Evolutionary conservation across 1,284 basidiomycete species (phyloP).

Genomic region (Heterobasidion parviporum): DNA sequence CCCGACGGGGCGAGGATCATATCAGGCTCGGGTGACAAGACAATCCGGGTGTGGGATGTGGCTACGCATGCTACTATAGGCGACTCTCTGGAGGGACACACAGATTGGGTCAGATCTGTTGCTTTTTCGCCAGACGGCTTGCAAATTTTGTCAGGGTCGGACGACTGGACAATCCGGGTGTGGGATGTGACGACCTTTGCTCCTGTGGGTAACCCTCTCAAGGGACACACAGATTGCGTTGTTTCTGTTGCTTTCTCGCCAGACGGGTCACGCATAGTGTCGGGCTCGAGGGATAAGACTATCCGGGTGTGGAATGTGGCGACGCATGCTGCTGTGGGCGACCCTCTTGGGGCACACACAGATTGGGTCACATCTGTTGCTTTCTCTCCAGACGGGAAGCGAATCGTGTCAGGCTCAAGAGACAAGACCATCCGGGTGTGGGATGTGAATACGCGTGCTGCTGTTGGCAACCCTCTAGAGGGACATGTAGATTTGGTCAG

Average conservation of each 20-base stretch:
- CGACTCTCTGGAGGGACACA: constrained; percentile 1
- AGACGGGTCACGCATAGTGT: background rate
- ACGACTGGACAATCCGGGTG: too few relatives aligned
- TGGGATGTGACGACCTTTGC: too few relatives aligned
- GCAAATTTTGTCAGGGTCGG: too few relatives aligned
- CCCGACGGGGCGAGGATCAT: too few relatives aligned
- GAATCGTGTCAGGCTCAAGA: background rate
- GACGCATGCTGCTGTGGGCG: background rate
- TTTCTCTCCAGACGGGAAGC: background rate
- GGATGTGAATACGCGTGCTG: background rate
- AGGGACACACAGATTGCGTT: too few relatives aligned
- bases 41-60: background rate
- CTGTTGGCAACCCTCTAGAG: background rate
- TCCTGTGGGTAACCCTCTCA: too few relatives aligned
- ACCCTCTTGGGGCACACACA: constrained; percentile 1
- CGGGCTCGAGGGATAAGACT: background rate
- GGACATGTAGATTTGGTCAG: background rate
- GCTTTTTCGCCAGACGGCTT: too few relatives aligned
- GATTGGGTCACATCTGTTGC: constrained; percentile 1
- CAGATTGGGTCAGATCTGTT: background rate
- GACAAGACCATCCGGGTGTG: background rate
- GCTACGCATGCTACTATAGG: background rate
- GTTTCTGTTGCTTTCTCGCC: background rate
- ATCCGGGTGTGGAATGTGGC: background rate
- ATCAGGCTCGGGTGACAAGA: background rate